A percentile compares a stretch with the other conserved stretches of the same genome.
These are phyloP conservation scores for Beauveria scarabaeidicola DNA, from an alignment of 2,329 filamentous ascomycete species.

Conservation along the genomic window DNA sequence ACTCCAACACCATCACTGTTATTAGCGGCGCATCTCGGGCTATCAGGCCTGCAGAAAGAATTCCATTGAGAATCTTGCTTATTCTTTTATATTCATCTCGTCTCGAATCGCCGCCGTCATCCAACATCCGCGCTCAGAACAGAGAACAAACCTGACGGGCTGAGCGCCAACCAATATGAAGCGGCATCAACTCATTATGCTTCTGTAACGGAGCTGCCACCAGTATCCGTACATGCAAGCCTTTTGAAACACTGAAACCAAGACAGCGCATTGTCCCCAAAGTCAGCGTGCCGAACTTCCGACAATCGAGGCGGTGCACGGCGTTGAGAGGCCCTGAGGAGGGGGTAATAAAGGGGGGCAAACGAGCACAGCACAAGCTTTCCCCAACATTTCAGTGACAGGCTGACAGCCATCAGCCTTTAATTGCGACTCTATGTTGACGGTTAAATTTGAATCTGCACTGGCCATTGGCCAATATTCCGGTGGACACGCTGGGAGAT, in stretches of 20 bases:
- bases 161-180: background rate
- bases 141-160: background rate
- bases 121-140: background rate
- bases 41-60: too few species aligned
- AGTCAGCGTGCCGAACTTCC: background rate
- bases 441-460: too few species aligned
- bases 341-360: too few species aligned
- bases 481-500: background rate
- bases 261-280: background rate
- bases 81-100: background rate
- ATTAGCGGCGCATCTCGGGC: background rate
- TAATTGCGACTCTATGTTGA: background rate
- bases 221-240: background rate
- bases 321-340: background rate
- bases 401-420: background rate
- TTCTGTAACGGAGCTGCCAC: background rate
- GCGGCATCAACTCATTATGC: background rate
- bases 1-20: background rate
- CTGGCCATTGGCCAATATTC: background rate
- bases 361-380: background rate
- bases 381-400: background rate
- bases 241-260: background rate
- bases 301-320: conserved; percentile 3
- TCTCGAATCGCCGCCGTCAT: background rate
- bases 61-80: background rate